Evolutionary conservation across 2,329 filamentous ascomycete species (phyloP), one percentile per base, ranked within the genome.

Genomic region (Anisogramma anomala): DNA sequence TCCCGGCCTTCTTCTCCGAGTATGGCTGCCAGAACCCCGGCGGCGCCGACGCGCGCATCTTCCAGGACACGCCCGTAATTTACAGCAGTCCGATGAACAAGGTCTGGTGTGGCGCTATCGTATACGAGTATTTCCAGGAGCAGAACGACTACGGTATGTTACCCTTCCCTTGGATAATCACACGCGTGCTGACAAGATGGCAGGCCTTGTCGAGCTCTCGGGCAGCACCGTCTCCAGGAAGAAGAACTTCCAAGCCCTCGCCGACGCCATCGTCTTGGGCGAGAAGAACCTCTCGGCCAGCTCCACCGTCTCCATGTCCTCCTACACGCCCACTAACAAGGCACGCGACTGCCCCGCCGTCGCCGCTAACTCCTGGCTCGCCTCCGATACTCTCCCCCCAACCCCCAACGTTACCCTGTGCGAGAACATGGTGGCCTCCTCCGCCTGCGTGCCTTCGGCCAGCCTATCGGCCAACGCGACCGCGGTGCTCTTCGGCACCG

Each of bases 81-180:
- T 98, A 84, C 65, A 78, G 80, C 42, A 58, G 71, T 46, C 58
- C 86, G 47, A 96, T 98, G 91, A 83, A 78, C 19, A 63, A 64
- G 8, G 84, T 94, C 56, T 89, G 91, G 78, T 93, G 84, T 42
- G 91, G 91, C 53, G 91, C 89, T 64, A 94, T 98, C 52, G 87
- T 96, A 59, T 98, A 96, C 75, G 93, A 94, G 85, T 98, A 91
- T 70, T 89, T 87, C 68, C 74, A 94, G 68, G 87, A 94, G 62
- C 66, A 58, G 35, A 96, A 96, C 68, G 69, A 94, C 59, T 43
- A 32, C 20, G 41, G 41, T 43, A 34, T 11, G 33, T 36, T 25
- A 5, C 15, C 14, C 13, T 8, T 2, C 22, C 13, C 17, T 15
- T 17, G 33, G 6, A 5, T 11, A 27, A 11, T 4, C 17, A 6